phyloP scores from a whole-genome alignment of 345 rosid species.

The Diplotaxis tenuifolia region DNA sequence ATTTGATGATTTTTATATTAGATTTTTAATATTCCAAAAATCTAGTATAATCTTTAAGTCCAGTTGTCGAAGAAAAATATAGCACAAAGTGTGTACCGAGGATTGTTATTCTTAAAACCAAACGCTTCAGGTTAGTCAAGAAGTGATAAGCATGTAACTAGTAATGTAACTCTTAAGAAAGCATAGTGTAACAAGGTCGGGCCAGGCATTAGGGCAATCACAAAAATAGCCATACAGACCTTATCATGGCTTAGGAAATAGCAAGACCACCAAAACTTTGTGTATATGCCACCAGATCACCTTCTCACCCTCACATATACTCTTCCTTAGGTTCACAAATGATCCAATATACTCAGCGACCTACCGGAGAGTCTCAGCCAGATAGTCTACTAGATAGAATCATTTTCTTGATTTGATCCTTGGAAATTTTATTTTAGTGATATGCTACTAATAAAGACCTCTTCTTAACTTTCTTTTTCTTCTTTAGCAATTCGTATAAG shows the following conservation, averaged over 20 bases:
- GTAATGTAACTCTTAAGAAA: slow-evolving; percentile 27
- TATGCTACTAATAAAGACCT: not conserved
- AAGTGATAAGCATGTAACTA: not conserved
- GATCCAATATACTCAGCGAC: not conserved
- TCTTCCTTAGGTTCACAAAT: slow-evolving; percentile 1
- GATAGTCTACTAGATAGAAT: not conserved
- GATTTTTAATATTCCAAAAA: too few relatives aligned
- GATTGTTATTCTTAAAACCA: not conserved
- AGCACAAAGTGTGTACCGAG: not conserved
- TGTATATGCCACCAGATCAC: slow-evolving; percentile 21
- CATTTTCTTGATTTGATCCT: not conserved
- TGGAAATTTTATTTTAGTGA: not conserved
- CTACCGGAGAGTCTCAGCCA: not conserved
- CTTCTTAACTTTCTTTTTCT: not conserved
- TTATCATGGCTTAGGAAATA: slow-evolving; percentile 9
- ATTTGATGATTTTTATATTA: too few relatives aligned
- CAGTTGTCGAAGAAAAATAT: not conserved
- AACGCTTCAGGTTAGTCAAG: not conserved
- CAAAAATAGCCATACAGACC: slow-evolving; percentile 24
- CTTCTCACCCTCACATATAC: slow-evolving; percentile 11
- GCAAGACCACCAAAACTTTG: slow-evolving; percentile 9
- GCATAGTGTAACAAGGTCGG: slow-evolving; percentile 16
- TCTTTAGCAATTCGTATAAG: not conserved
- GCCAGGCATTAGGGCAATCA: slow-evolving; percentile 20
- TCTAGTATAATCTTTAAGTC: too few relatives aligned